Percentiles rank a stretch among this genome's conserved stretches.
These are phyloP conservation scores for Monilinia vaccinii-corymbosi DNA, from an alignment of 2,329 filamentous ascomycete genomes.

Conservation along the genomic window DNA sequence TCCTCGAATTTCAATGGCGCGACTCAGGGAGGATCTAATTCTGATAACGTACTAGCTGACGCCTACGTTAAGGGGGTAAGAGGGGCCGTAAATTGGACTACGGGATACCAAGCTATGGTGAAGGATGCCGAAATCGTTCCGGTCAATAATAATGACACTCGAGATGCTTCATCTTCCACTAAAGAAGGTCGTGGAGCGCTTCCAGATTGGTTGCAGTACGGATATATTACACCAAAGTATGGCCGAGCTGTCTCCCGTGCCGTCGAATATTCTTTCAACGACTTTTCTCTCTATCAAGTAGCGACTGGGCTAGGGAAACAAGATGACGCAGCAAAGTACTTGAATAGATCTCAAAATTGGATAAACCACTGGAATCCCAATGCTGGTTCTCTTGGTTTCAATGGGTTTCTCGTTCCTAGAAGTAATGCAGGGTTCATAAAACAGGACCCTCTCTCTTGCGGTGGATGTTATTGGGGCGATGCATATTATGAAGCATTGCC, in stretches of 20 bases:
- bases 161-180: conserved; percentile 47
- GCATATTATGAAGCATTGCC: conserved; percentile 42
- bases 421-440: conserved; percentile 37
- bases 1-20: conserved; percentile 62
- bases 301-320: conserved; percentile 49
- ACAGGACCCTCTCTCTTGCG: conserved; percentile 40
- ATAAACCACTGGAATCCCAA: conserved; percentile 59
- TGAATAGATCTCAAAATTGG: conserved; percentile 60
- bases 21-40: conserved; percentile 60
- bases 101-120: conserved; percentile 52
- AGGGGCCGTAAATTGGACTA: conserved; percentile 53
- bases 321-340: conserved; percentile 50
- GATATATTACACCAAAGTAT: conserved; percentile 57
- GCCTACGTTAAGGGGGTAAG: conserved; percentile 59
- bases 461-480: conserved; percentile 46
- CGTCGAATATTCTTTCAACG: conserved; percentile 60
- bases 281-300: conserved; percentile 58
- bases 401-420: conserved; percentile 57
- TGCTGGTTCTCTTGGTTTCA: conserved; percentile 48
- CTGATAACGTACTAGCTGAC: conserved; percentile 64
- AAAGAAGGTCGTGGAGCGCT: conserved; percentile 61
- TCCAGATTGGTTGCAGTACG: conserved; percentile 55
- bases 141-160: conserved; percentile 45
- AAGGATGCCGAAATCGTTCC: conserved; percentile 57
- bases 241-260: conserved; percentile 54